Evolutionary conservation across 1,284 basidiomycete species (phyloP).

Genomic region (Trametes sp.): DNA sequence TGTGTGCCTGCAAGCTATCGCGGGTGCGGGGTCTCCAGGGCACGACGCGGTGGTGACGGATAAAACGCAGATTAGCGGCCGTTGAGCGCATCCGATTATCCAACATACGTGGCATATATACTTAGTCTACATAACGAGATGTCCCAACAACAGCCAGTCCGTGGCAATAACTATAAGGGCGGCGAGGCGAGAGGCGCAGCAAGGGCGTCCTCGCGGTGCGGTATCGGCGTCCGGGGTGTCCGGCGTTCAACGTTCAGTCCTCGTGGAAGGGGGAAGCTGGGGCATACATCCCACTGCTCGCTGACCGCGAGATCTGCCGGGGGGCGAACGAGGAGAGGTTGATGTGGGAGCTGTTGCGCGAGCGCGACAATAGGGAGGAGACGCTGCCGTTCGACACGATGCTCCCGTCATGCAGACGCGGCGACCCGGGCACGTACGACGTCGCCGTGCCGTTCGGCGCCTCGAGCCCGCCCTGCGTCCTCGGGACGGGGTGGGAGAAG

Average conservation of each 20-base stretch:
- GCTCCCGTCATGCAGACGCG: slow-evolving; percentile 41
- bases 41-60: not conserved
- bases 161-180: slow-evolving; percentile 25
- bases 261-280: slow-evolving; percentile 30
- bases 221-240: not conserved
- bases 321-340: slow-evolving; percentile 61
- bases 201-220: slow-evolving; percentile 1
- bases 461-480: slow-evolving; percentile 29
- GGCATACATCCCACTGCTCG: slow-evolving; percentile 35
- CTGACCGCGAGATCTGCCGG: slow-evolving; percentile 49
- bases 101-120: slow-evolving; percentile 19
- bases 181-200: not conserved
- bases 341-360: slow-evolving; percentile 70
- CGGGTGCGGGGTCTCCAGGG: not conserved
- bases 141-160: slow-evolving; percentile 25
- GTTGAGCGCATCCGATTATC: slow-evolving; percentile 18
- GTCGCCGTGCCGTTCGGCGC: slow-evolving; percentile 37
- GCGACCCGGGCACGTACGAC: slow-evolving; percentile 41
- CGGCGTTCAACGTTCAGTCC: slow-evolving; percentile 17
- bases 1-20: not conserved
- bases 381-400: slow-evolving; percentile 42
- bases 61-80: slow-evolving; percentile 5
- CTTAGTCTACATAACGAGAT: slow-evolving; percentile 22
- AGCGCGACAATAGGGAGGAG: slow-evolving; percentile 54
- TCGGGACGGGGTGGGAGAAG: slow-evolving; percentile 36